Conservation (phyloP, 768 basidiomycete species). For the Pholiota molesta region DNA sequence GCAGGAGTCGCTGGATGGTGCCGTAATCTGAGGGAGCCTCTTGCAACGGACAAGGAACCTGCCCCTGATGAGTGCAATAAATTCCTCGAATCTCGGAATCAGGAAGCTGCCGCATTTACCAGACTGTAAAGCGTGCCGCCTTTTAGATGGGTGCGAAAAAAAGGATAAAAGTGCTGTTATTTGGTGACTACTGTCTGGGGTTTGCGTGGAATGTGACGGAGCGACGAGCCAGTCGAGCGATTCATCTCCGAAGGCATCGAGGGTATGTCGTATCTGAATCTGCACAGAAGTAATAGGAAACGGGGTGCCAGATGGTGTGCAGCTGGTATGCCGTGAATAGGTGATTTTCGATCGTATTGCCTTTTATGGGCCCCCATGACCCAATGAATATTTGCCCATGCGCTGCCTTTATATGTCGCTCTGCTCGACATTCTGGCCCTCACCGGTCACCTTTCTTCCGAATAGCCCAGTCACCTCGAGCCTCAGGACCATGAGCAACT, state of each 20-base stretch:
- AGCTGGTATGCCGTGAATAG: background rate
- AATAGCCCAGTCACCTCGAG: slow-evolving; percentile 31
- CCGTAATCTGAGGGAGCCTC: background rate
- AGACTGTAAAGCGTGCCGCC: background rate
- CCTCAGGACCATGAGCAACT: slow-evolving; percentile 49
- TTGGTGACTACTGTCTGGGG: background rate
- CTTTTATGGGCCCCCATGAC: slow-evolving; percentile 25
- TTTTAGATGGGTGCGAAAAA: background rate
- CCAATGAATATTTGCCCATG: slow-evolving; percentile 36
- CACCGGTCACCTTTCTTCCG: slow-evolving; percentile 23
- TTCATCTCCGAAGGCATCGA: background rate
- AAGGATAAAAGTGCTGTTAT: background rate
- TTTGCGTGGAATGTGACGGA: background rate
- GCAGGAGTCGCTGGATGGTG: background rate
- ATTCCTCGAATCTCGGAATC: background rate
- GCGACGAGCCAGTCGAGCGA: background rate
- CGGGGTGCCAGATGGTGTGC: background rate
- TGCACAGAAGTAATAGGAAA: background rate
- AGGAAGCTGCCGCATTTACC: background rate
- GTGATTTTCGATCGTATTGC: slow-evolving; percentile 27
- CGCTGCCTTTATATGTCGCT: slow-evolving; percentile 43
- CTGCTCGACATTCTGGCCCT: slow-evolving; percentile 17
- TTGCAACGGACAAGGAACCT: background rate
- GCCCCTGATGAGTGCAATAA: background rate
- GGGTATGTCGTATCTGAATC: background rate